A percentile compares a stretch with the other conserved stretches of the same genome.
Evolutionary conservation across 441 rosid species (phyloP).

Genomic region (Mallotus japonicus): DNA sequence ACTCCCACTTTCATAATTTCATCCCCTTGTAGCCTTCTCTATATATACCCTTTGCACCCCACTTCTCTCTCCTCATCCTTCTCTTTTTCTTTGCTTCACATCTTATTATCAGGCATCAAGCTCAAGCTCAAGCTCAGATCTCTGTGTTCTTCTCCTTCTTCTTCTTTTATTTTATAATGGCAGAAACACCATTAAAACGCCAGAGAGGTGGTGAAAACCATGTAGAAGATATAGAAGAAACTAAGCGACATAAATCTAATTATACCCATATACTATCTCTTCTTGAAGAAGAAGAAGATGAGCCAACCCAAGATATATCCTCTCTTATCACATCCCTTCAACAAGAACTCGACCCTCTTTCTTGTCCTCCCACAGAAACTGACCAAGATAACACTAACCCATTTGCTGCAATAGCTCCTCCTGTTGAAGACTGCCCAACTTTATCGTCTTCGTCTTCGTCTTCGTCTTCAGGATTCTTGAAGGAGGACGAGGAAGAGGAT

Average conservation of each 20-base stretch:
- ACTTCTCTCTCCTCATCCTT: conserved; percentile 41
- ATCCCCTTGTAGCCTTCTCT: conserved; percentile 24
- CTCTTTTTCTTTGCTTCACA: neutral
- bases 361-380: neutral
- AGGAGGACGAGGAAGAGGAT: conserved; percentile 41
- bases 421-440: conserved; percentile 17
- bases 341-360: conserved; percentile 38
- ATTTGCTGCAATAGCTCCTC: neutral
- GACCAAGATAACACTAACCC: conserved; percentile 14
- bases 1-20: conserved; percentile 13
- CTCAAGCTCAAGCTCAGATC: neutral
- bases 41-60: conserved; percentile 43
- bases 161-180: conserved; percentile 33
- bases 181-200: conserved; percentile 50
- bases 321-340: conserved; percentile 53
- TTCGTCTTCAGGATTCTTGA: conserved; percentile 25
- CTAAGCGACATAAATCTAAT: conserved; percentile 44
- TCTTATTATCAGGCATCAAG: neutral
- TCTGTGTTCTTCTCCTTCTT: neutral
- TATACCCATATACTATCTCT: conserved; percentile 40
- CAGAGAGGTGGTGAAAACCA: conserved; percentile 50
- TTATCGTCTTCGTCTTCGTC: conserved; percentile 29
- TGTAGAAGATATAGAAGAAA: conserved; percentile 38
- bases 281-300: conserved; percentile 57
- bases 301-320: conserved; percentile 47